These are phyloP conservation scores for Xylaria scruposa DNA, from an alignment of 495 filamentous ascomycete species.

Conservation along the genomic window DNA sequence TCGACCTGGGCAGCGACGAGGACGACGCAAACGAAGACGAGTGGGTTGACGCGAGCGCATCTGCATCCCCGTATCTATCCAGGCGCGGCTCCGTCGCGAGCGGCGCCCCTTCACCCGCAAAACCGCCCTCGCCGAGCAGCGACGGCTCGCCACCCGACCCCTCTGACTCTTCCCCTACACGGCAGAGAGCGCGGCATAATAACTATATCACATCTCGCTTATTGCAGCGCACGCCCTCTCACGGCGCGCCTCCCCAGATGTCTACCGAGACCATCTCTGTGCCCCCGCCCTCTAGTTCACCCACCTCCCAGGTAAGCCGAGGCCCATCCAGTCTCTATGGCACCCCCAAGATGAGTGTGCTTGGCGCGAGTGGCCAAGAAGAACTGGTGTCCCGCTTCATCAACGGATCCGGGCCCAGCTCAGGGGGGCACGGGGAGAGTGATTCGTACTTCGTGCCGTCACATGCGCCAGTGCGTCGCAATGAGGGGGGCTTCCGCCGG, in stretches of 20 bases:
- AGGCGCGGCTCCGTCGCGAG: slow-evolving; percentile 54
- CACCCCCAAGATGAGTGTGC: slow-evolving; percentile 43
- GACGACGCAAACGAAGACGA: slow-evolving; percentile 56
- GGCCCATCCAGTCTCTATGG: slow-evolving; percentile 48
- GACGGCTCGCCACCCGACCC: slow-evolving; percentile 35
- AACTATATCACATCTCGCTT: slow-evolving; percentile 64
- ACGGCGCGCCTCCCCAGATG: slow-evolving; percentile 66
- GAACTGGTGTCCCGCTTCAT: slow-evolving; percentile 61
- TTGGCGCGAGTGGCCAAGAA: slow-evolving; percentile 54
- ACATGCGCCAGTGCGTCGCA: slow-evolving; percentile 26
- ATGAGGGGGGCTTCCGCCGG: slow-evolving; percentile 36
- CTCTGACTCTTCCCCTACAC: slow-evolving; percentile 34
- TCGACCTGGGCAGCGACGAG: slow-evolving; percentile 59
- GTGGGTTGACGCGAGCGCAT: slow-evolving; percentile 63
- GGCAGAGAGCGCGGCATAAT: slow-evolving; percentile 44
- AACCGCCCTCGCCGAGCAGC: slow-evolving; percentile 24
- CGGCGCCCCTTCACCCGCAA: slow-evolving; percentile 44
- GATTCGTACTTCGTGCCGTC: slow-evolving; percentile 39
- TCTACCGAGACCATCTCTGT: slow-evolving; percentile 61
- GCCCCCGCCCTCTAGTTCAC: slow-evolving; percentile 51
- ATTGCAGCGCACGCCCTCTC: slow-evolving; percentile 61
- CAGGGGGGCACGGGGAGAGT: slow-evolving; percentile 36
- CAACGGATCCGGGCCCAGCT: slow-evolving; percentile 48
- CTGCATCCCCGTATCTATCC: slow-evolving; percentile 61
- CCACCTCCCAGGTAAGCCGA: slow-evolving; percentile 40